Percentiles rank a stretch among this genome's conserved stretches.
Evolutionary conservation across 495 filamentous ascomycete species (phyloP).

Genomic region (Pyrenula massariospora): DNA sequence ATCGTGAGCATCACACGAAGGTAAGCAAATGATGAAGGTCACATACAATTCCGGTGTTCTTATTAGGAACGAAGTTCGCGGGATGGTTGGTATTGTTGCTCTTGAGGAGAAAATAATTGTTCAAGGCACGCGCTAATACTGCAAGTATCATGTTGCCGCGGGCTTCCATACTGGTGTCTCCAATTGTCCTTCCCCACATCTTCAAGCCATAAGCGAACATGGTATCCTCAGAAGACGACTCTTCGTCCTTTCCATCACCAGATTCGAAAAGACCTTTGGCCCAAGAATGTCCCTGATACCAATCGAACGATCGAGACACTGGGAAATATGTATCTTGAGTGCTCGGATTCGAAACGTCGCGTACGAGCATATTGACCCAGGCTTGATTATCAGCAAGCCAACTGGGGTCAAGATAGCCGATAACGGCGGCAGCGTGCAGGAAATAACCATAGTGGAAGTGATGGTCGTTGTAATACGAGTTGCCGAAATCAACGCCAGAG

Average conservation of each 20-base stretch:
- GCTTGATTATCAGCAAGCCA: slow-evolving; percentile 66
- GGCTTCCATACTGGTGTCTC: slow-evolving; percentile 72
- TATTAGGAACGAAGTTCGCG: slow-evolving; percentile 64
- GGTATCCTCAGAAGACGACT: slow-evolving; percentile 83
- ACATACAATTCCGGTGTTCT: slow-evolving; percentile 72
- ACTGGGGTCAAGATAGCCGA: slow-evolving; percentile 63
- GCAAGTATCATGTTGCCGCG: slow-evolving; percentile 77
- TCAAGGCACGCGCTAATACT: slow-evolving; percentile 55
- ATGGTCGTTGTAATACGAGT: slow-evolving; percentile 87
- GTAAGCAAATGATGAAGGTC: not conserved
- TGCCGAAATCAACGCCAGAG: slow-evolving; percentile 64
- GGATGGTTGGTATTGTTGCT: slow-evolving; percentile 66
- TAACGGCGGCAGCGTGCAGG: slow-evolving; percentile 76
- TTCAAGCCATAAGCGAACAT: slow-evolving; percentile 83
- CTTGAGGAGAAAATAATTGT: slow-evolving; percentile 72
- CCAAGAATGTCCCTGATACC: slow-evolving; percentile 93
- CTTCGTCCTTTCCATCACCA: slow-evolving; percentile 86
- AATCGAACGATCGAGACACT: slow-evolving; percentile 79
- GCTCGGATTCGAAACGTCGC: slow-evolving; percentile 70
- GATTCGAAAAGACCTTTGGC: slow-evolving; percentile 89
- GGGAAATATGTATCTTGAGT: slow-evolving; percentile 66
- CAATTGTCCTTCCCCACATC: slow-evolving; percentile 77
- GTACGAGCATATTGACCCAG: slow-evolving; percentile 70
- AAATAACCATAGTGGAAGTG: slow-evolving; percentile 92
- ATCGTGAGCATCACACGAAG: too few species aligned